phyloP scores from a whole-genome alignment of 352 stramenopile species.

The Pythium brachiatum region DNA sequence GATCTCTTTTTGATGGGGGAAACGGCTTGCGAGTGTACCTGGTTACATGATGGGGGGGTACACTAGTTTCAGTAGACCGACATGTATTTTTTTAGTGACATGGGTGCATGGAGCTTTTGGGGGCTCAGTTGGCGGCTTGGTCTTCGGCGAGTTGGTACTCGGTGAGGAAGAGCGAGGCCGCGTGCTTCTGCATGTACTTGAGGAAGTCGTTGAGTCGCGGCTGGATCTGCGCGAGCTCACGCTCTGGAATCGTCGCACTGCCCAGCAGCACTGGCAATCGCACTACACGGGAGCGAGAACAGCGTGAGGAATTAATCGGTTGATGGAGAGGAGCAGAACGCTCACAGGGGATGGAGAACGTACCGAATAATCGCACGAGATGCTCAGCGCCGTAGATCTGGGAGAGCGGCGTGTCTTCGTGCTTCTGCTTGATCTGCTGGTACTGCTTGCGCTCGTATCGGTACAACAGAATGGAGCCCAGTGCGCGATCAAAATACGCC shows the following conservation, averaged over 20 bases:
- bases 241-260: constrained; percentile 51
- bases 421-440: constrained; percentile 62
- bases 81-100: constrained; percentile 18
- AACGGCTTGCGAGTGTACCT: neutral
- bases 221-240: constrained; percentile 64
- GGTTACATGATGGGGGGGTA: neutral
- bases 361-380: constrained; percentile 88
- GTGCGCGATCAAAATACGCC: constrained; percentile 87
- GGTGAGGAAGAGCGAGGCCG: constrained; percentile 59
- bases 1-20: neutral
- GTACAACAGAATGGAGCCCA: constrained; percentile 91
- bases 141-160: constrained; percentile 62
- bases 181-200: constrained; percentile 82
- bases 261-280: constrained; percentile 76
- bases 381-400: constrained; percentile 92
- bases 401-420: constrained; percentile 64
- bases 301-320: neutral
- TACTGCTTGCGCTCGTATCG: constrained; percentile 89
- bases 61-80: neutral
- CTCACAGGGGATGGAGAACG: constrained; percentile 24
- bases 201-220: constrained; percentile 79
- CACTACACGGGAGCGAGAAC: constrained; percentile 33
- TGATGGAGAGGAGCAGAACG: neutral
- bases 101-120: neutral
- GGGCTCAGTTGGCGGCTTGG: constrained; percentile 25